phyloP scores from a whole-genome alignment of 768 basidiomycete species.

The Suillus cothurnatus region DNA sequence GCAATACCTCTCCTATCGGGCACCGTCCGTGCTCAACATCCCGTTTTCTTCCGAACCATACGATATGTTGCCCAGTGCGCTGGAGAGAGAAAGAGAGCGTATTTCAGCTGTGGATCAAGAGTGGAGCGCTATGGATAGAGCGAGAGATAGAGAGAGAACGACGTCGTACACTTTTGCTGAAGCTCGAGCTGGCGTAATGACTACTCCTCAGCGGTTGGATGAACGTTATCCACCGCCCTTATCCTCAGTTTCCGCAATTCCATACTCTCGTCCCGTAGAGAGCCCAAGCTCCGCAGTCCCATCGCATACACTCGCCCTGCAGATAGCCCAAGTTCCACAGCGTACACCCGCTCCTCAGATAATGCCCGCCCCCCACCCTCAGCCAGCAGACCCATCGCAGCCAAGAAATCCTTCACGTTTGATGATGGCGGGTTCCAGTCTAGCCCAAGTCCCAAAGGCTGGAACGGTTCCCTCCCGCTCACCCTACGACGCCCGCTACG shows the following conservation, averaged over 20 bases:
- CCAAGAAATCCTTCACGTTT: slow-evolving; percentile 25
- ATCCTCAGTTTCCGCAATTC: slow-evolving; percentile 9
- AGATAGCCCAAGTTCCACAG: not conserved
- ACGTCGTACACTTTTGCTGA: slow-evolving; percentile 21
- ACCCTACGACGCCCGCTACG: slow-evolving; percentile 31
- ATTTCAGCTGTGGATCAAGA: slow-evolving; percentile 31
- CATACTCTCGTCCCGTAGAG: not conserved
- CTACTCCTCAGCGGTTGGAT: slow-evolving; percentile 15
- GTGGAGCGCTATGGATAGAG: slow-evolving; percentile 28
- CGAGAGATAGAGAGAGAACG: slow-evolving; percentile 22
- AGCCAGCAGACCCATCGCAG: slow-evolving; percentile 33
- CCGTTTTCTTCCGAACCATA: slow-evolving; percentile 34
- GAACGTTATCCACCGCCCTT: slow-evolving; percentile 18
- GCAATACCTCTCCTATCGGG: slow-evolving; percentile 50
- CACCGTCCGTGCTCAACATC: slow-evolving; percentile 42
- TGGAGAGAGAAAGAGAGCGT: slow-evolving; percentile 29
- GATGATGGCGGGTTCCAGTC: slow-evolving; percentile 28
- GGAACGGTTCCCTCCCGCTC: slow-evolving; percentile 23
- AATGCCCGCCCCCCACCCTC: slow-evolving; percentile 24
- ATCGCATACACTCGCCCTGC: not conserved
- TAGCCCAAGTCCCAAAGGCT: slow-evolving; percentile 23
- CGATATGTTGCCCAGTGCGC: slow-evolving; percentile 15
- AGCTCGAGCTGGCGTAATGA: slow-evolving; percentile 18
- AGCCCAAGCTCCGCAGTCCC: slow-evolving; percentile 7
- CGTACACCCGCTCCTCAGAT: slow-evolving; percentile 13